A percentile compares a stretch with the other conserved stretches of the same genome.
These are phyloP conservation scores for Basipetospora sp. DNA, from an alignment of 2,329 filamentous ascomycete species.

Conservation along the genomic window DNA sequence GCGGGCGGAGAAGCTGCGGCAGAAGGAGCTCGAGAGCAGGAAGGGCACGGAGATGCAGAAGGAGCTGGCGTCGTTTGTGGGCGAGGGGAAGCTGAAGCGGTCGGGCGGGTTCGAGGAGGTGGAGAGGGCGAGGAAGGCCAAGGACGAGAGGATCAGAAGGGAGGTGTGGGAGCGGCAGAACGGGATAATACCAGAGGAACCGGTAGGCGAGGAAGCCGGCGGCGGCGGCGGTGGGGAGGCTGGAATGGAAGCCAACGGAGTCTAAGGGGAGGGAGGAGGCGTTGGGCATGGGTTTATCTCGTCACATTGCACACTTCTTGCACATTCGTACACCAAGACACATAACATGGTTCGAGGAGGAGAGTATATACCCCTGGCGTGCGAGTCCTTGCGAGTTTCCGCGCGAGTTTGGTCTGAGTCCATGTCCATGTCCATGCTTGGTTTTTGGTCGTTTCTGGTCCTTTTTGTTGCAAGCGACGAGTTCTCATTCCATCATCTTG, in stretches of 20 bases:
- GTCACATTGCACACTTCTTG: neutral
- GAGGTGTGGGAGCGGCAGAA: constrained; percentile 62
- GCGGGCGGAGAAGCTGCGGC: constrained; percentile 79
- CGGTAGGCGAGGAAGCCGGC: constrained; percentile 1
- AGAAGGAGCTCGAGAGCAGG: constrained; percentile 72
- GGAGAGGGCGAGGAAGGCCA: constrained; percentile 66
- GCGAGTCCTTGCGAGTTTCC: no score
- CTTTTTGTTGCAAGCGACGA: no score
- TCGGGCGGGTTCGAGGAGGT: constrained; percentile 89
- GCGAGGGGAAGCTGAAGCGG: constrained; percentile 87
- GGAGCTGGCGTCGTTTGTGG: constrained; percentile 72
- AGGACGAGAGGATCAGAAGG: constrained; percentile 71
- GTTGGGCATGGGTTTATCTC: neutral
- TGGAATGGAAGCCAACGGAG: neutral
- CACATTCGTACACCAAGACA: neutral
- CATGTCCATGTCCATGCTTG: no score
- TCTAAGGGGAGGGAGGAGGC: neutral
- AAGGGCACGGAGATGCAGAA: constrained; percentile 64
- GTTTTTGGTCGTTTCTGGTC: no score
- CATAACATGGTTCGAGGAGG: no score
- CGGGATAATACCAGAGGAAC: constrained; percentile 23
- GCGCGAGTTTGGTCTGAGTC: no score
- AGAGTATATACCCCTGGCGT: constrained; percentile 4
- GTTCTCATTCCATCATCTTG: no score
- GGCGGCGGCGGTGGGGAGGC: neutral